These are phyloP conservation scores for Onygena corvina DNA, from an alignment of 2,329 filamentous ascomycete genomes.

Conservation along the genomic window DNA sequence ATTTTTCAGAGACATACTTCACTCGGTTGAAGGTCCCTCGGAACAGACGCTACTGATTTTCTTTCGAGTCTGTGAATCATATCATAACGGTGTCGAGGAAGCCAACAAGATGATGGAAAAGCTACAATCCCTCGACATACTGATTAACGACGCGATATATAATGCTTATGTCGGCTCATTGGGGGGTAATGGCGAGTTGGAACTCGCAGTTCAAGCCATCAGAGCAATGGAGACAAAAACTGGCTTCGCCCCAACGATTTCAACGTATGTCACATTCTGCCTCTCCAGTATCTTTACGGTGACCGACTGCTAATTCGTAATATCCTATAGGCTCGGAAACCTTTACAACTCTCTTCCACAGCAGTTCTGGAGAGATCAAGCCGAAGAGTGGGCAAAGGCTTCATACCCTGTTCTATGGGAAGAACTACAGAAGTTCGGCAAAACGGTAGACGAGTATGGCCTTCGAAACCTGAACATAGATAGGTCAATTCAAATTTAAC, in stretches of 20 bases:
- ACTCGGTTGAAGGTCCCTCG: slow-evolving; percentile 71
- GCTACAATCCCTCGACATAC: slow-evolving; percentile 61
- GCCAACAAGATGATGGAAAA: slow-evolving; percentile 43
- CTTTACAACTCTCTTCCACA: slow-evolving; percentile 63
- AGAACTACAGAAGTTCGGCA: slow-evolving; percentile 42
- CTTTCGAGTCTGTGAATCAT: slow-evolving; percentile 63
- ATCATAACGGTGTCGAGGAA: slow-evolving; percentile 32
- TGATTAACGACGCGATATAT: slow-evolving; percentile 61
- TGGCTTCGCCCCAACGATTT: slow-evolving; percentile 54
- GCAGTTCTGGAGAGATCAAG: slow-evolving; percentile 52
- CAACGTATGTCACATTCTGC: slow-evolving; percentile 50
- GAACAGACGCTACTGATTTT: slow-evolving; percentile 70
- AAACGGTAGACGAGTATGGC: slow-evolving; percentile 12
- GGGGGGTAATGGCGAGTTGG: slow-evolving; percentile 57
- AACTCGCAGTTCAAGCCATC: slow-evolving; percentile 55
- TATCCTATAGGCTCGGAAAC: slow-evolving; percentile 50
- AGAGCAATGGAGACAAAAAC: slow-evolving; percentile 54
- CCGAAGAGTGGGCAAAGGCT: slow-evolving; percentile 61
- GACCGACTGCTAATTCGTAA: neutral
- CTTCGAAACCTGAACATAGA: slow-evolving; percentile 13
- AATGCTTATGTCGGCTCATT: slow-evolving; percentile 65
- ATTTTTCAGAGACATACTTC: slow-evolving; percentile 76
- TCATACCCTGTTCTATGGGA: slow-evolving; percentile 59
- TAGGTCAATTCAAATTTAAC: slow-evolving; percentile 11
- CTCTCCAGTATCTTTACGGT: neutral